Evolutionary conservation across 805 yeast species (phyloP), one percentile per base, ranked within the genome.

Genomic region (Candida sphagnicola): DNA sequence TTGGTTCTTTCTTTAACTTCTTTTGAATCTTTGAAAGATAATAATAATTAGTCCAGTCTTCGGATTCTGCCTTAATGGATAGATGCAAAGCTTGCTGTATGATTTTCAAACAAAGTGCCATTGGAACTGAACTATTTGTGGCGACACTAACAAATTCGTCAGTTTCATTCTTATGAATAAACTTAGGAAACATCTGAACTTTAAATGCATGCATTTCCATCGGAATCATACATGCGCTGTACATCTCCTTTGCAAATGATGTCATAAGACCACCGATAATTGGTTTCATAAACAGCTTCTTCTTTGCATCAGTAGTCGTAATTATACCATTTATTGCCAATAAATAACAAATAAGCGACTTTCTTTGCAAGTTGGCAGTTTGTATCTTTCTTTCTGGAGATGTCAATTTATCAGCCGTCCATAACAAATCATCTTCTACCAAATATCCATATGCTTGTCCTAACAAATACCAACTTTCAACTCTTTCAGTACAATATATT

Each of bases 391-490:
- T 71, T 4, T 84, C 93, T 0, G 69, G 53, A 0, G 75, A 68
- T 37, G 81, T 81, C 26, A 88, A 61, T 51, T 85, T 85, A 50
- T 90, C 96, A 0, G 95, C 80, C 1, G 91, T 85, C 95, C 96
- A 88, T n/a, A 86, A 78, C 40, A 93, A 61, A 46, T 87, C 96
- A 56, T 89, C 96, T 47, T 91, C 97, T 0, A 84, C 95, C 29
- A 85, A 63, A 41, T 70, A 80, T 0, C 89, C 81, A 48, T 74
- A 89, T 0, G 91, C 80, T 52, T 82, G 88, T 0, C 95, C 96
- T 11, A 93, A 56, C 1, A 87, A 70, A 29, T 79, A 66, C 99
- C 99, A 93, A 6, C 86, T 78, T 58, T 93, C 99, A 34, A 82
- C 70, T 21, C 96, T 65, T 28, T 74, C 63, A 2, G 84, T 72